These are phyloP conservation scores for Microdochium nivale DNA, from an alignment of 2,329 filamentous ascomycete genomes.

Conservation along the genomic window DNA sequence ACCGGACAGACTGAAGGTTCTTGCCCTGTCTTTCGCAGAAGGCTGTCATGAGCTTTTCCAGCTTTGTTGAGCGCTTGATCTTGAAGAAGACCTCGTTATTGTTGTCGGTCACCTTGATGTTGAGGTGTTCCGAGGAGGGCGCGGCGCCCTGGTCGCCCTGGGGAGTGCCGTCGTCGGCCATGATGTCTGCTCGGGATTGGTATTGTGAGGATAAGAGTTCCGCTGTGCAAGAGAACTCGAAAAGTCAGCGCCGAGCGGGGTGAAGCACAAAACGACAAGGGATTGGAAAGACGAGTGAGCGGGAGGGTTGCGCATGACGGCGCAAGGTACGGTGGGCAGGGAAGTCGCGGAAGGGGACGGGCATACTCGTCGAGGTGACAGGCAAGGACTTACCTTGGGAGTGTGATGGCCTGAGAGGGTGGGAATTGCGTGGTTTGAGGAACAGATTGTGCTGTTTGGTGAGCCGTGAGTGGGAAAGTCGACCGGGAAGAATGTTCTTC, in stretches of 20 bases:
- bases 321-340: no score
- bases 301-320: no score
- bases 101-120: constrained; percentile 99
- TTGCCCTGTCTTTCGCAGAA: constrained; percentile 97
- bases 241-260: no score
- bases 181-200: not conserved
- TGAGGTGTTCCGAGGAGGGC: constrained; percentile 68
- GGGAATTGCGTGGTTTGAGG: no score
- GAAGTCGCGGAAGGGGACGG: no score
- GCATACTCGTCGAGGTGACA: not conserved
- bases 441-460: not conserved
- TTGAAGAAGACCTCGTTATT: constrained; percentile 99
- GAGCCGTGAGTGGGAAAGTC: not conserved
- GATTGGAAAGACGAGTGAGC: no score
- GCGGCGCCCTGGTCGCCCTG: constrained; percentile 28
- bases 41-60: constrained; percentile 97
- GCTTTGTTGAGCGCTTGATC: constrained; percentile 92
- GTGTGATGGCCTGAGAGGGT: not conserved
- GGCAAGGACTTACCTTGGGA: not conserved
- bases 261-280: no score
- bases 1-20: constrained; percentile 72
- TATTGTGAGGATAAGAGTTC: no score
- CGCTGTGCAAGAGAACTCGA: no score
- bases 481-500: not conserved
- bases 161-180: constrained; percentile 13